Base-by-base conservation (phyloP, 495 filamentous ascomycete species). In the Talaromyces adpressus region DNA sequence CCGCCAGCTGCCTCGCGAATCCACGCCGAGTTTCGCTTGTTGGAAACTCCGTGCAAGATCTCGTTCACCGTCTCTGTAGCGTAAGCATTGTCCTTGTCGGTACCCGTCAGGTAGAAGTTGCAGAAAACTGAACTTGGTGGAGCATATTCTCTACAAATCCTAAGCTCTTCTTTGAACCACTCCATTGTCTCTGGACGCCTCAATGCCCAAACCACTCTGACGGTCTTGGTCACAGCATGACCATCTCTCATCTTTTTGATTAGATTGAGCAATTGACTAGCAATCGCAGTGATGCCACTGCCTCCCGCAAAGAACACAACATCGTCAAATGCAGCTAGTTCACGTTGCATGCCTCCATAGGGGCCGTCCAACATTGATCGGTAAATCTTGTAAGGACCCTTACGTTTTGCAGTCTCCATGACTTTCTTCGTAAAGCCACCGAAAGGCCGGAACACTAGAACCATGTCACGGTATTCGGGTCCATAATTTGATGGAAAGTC, bases 151-250 rank as follows among this genome's bases (percentile, higher is more conserved):
- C 91, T 81, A 76, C 93, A 94, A 68, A 97, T 92, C 56, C 91
- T 82, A 51, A 97, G 81, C 72, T 97, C 94, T 77, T 97, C 93
- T 71, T 90, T 90, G 82, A 98, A 98, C 93, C 93, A 98, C 72
- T 96, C 92, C 84, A 98, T 92, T 7, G 91, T 91, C 75, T 97
- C 93, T 39, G 91, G 84, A 59, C 88, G 85, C 72, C 93, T 93
- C 54, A 98, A 77, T 20, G 92, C 87, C 93, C 93, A 98, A 12
- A 98, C 84, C 5, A 98, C 90, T 22, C 92, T 88, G 29, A 98
- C 87, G 61, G 89, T 89, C 74, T 87, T 91, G 16, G 93, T 96
- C 61, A 97, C 89, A 34, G 93, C 94, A 68, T 96, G 96, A 18
- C 90, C 89, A 69, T 95, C 91, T 18, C 90, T 87, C 84, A 97